phyloP scores from a whole-genome alignment of 805 yeast genomes.

The Ogataea sp. region DNA sequence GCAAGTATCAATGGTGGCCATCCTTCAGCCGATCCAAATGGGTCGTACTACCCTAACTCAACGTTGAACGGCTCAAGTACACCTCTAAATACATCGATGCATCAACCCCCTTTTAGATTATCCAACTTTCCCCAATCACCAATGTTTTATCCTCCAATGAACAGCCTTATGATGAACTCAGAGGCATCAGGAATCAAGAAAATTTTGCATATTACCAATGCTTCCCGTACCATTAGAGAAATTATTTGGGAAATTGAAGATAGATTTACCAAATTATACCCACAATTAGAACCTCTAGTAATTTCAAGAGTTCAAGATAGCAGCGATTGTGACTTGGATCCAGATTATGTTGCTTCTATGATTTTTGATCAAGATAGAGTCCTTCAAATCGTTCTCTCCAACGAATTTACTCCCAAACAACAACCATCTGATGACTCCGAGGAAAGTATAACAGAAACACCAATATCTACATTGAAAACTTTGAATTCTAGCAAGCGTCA shows the following conservation, averaged over 20 bases:
- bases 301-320: conserved; percentile 60
- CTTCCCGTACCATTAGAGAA: conserved; percentile 34
- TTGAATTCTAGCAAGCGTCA: neutral
- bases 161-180: neutral
- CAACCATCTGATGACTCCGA: neutral
- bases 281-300: conserved; percentile 45
- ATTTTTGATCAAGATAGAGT: conserved; percentile 47
- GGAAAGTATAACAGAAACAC: neutral
- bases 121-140: neutral
- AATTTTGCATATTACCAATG: conserved; percentile 57
- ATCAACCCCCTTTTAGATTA: neutral
- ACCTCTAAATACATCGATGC: conserved; percentile 4
- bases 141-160: neutral
- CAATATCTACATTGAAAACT: neutral
- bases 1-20: neutral
- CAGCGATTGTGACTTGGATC: conserved; percentile 69
- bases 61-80: conserved; percentile 20
- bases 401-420: conserved; percentile 22
- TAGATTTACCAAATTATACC: conserved; percentile 58
- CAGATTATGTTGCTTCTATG: conserved; percentile 60
- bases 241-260: conserved; percentile 47
- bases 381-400: conserved; percentile 36
- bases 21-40: neutral
- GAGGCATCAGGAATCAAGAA: conserved; percentile 21
- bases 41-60: conserved; percentile 8